Evolutionary conservation across 1,284 basidiomycete genomes (phyloP), one percentile per base, ranked within the genome.

Genomic region (Ustilago curta): DNA sequence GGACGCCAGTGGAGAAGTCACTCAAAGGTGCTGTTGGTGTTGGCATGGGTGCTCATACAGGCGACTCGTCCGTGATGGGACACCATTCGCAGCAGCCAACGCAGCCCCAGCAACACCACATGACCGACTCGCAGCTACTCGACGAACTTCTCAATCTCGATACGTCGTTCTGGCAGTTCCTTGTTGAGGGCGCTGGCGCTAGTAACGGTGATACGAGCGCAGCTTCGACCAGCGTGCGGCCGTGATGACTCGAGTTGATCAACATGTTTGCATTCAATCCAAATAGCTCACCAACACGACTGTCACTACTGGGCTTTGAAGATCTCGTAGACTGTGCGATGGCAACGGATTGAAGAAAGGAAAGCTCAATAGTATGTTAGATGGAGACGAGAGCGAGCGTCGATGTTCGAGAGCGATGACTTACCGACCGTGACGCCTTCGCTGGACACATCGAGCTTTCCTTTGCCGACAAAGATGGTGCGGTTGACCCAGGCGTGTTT

Each of bases 401-500:
- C 2, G 7, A 19, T 2, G n/a, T 21, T 12, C 4, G 3, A 23
- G 9, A 31, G 18, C 18, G 19, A 32, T 5, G 64, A 68, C 70
- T 43, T 45, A 72, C 70, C 53, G 9, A 76, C 69, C 6, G 56
- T 51, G 16, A 59, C 63, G 31, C 66, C 56, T 8, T 64, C 52
- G 21, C 44, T 25, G 12, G 14, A 23, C 2, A 72, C 27, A 11
- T 72, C 49, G 43, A 72, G 31, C 42, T 66, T 59, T 14, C 73
- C 73, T 27, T 72, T 76, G 27, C 69, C 69, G 19, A 76, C 57
- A 42, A 76, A 72, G 56, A 67, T 29, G 47, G 69, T 72, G 27
- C 57, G 54, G 42, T 76, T 72, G 57, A 76, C 55, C 73, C 73
- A 76, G 35, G 62, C 62, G 35, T 61, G 68, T 25, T 72, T 76